Conservation (phyloP, 805 yeast genomes). For the Suhomyces kilbournensis region DNA sequence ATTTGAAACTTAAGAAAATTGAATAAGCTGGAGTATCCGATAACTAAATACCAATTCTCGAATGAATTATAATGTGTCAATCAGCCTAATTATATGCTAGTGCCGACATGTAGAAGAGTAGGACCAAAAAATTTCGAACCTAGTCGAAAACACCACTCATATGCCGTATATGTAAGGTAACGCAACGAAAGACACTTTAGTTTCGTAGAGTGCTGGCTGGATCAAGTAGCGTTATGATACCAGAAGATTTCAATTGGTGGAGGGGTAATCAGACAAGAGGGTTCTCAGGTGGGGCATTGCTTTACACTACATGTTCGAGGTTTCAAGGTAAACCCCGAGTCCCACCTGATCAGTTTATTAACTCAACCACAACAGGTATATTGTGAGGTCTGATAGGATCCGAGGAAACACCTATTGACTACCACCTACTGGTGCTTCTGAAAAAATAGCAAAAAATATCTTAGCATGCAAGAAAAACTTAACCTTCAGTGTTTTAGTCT, state of each 20-base stretch:
- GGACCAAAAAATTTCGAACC: background rate
- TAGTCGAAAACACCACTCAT: background rate
- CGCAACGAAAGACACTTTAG: background rate
- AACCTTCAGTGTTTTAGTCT: background rate
- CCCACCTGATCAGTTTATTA: background rate
- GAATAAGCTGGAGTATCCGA: background rate
- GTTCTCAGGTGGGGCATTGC: background rate
- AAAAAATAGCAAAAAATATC: background rate
- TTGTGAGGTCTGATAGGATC: background rate
- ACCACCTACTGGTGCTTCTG: slow-evolving; percentile 1
- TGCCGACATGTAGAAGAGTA: background rate
- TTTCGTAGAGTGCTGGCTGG: background rate
- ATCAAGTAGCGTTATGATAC: background rate
- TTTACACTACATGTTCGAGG: background rate
- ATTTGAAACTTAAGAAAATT: background rate
- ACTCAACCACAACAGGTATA: background rate
- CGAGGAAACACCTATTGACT: background rate
- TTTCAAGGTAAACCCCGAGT: background rate
- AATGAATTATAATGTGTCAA: background rate
- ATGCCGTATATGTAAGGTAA: background rate
- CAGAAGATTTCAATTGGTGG: background rate
- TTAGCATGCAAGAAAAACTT: slow-evolving; percentile 1
- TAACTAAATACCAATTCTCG: background rate
- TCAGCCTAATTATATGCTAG: background rate
- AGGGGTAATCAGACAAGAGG: background rate